Conservation (phyloP, 1,284 basidiomycete species). For the Ceratobasidium sp. region DNA sequence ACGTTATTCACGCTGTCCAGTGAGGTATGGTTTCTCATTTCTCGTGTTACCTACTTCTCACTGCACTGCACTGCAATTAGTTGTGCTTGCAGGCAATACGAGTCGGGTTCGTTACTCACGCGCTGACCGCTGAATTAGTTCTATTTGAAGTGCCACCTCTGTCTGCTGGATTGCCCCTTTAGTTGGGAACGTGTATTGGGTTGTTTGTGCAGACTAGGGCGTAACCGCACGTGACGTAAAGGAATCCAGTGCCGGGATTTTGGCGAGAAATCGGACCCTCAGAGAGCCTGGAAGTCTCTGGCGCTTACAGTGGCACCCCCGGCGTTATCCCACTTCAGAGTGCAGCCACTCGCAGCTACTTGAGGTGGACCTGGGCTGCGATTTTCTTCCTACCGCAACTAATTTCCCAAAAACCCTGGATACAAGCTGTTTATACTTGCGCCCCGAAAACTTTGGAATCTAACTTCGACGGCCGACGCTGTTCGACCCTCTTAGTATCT, state of each 20-base stretch:
- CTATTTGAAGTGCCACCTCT: background rate
- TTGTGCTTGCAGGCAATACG: too few species aligned
- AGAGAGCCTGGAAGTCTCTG: constrained; percentile 7
- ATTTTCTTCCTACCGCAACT: too few species aligned
- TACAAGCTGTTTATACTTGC: too few species aligned
- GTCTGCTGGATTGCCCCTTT: too few species aligned
- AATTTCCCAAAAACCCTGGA: too few species aligned
- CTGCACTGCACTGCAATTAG: too few species aligned
- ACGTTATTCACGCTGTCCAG: too few species aligned
- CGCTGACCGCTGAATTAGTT: too few species aligned
- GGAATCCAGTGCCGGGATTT: constrained; percentile 26
- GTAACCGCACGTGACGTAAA: background rate
- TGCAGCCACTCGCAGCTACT: background rate
- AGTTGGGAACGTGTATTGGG: background rate
- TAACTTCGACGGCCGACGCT: background rate
- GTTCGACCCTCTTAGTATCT: background rate
- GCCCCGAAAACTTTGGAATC: background rate
- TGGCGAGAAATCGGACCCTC: constrained; percentile 16
- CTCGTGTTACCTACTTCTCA: too few species aligned
- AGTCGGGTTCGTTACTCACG: too few species aligned
- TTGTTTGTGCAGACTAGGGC: background rate
- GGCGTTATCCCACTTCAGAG: background rate
- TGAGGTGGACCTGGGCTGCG: too few species aligned
- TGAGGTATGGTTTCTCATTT: too few species aligned
- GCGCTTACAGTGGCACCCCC: constrained; percentile 24